A percentile compares a stretch with the other conserved stretches of the same genome.
Conservation (phyloP, 176 grass and related monocot species). For the Eleusine coracana region DNA sequence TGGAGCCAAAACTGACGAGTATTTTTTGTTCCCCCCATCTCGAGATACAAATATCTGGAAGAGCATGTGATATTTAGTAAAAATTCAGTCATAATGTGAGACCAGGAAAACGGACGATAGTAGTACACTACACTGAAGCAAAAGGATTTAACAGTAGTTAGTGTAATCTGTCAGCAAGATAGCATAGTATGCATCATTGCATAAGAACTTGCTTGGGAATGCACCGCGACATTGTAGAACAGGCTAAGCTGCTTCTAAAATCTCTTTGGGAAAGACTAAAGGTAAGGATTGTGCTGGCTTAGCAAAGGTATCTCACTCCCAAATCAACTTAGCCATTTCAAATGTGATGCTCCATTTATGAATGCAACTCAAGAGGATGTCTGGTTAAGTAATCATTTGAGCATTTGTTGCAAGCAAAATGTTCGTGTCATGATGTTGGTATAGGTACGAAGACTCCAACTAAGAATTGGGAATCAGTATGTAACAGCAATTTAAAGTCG, state of each 20-base stretch:
- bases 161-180: not conserved
- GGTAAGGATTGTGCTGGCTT: not conserved
- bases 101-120: not conserved
- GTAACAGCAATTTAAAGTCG: constrained; percentile 3
- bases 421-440: not conserved
- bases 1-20: constrained; percentile 88
- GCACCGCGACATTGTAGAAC: not conserved
- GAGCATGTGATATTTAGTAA: not conserved
- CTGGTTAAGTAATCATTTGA: not conserved
- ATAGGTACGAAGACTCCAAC: not conserved
- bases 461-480: not conserved
- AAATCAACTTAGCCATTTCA: not conserved
- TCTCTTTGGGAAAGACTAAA: not conserved
- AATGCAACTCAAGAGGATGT: not conserved
- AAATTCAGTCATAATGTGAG: not conserved
- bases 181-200: not conserved
- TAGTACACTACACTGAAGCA: constrained; percentile 4
- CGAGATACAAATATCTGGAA: constrained; percentile 96
- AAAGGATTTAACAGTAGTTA: not conserved
- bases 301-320: constrained; percentile 10
- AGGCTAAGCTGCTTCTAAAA: not conserved
- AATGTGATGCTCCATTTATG: not conserved
- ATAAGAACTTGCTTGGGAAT: not conserved
- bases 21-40: constrained; percentile 87
- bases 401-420: constrained; percentile 17